Evolutionary conservation across 768 basidiomycete species (phyloP).

Genomic region (Suillus bovinus): DNA sequence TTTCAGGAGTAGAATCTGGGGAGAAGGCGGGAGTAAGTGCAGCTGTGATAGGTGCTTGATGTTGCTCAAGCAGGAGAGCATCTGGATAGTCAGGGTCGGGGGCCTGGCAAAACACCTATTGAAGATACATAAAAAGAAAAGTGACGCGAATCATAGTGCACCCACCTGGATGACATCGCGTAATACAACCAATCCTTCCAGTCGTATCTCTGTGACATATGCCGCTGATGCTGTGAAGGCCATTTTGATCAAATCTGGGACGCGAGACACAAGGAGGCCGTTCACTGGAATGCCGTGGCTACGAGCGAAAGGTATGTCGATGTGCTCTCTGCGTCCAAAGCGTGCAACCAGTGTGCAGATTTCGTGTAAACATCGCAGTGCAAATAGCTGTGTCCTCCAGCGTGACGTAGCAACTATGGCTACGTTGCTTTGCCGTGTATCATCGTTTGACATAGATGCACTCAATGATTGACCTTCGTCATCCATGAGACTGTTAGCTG

Average conservation of each 20-base stretch:
- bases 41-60: conserved; percentile 97
- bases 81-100: conserved; percentile 95
- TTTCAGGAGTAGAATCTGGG: conserved; percentile 93
- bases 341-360: conserved; percentile 77
- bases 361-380: conserved; percentile 86
- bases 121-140: conserved; percentile 11
- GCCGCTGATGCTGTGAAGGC: conserved; percentile 97
- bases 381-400: conserved; percentile 97
- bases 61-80: conserved; percentile 88
- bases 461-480: conserved; percentile 95
- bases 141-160: neutral
- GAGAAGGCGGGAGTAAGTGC: conserved; percentile 97
- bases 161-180: conserved; percentile 89
- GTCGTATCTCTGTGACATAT: conserved; percentile 91
- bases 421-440: conserved; percentile 33
- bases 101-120: conserved; percentile 80
- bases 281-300: conserved; percentile 54
- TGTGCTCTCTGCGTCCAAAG: conserved; percentile 79
- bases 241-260: conserved; percentile 95
- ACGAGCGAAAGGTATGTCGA: conserved; percentile 74
- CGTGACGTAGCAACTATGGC: conserved; percentile 62
- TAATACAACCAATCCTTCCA: conserved; percentile 87
- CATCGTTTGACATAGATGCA: conserved; percentile 42
- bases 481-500: conserved; percentile 62
- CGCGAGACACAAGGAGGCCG: conserved; percentile 76